Evolutionary conservation across 1,139 yeast species (phyloP).

Genomic region (Taphrina populina): DNA sequence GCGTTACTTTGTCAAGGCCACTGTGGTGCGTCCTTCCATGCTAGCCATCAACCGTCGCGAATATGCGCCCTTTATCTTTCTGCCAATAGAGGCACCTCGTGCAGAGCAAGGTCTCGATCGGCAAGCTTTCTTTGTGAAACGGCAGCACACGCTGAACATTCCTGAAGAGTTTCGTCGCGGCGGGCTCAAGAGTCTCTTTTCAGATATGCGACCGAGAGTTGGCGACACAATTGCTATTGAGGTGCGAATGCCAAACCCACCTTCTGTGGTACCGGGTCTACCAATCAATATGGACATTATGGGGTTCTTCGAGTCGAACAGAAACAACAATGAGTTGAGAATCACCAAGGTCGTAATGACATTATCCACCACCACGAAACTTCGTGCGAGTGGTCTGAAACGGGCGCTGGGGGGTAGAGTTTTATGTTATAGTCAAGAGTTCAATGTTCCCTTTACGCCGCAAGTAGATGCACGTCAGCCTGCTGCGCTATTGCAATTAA

Average conservation of each 20-base stretch:
- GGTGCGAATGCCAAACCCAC: conserved; percentile 30
- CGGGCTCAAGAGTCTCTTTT: conserved; percentile 12
- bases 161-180: conserved; percentile 21
- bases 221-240: conserved; percentile 30
- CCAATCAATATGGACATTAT: conserved; percentile 22
- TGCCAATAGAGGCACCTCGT: conserved; percentile 53
- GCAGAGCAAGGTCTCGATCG: conserved; percentile 5
- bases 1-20: conserved; percentile 53
- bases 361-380: conserved; percentile 18
- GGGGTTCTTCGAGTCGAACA: conserved; percentile 14
- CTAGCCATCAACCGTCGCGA: conserved; percentile 55
- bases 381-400: conserved; percentile 18
- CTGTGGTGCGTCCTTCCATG: conserved; percentile 58
- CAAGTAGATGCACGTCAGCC: conserved; percentile 1
- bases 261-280: conserved; percentile 17
- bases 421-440: conserved; percentile 7
- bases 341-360: conserved; percentile 17
- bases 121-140: conserved; percentile 23
- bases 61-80: conserved; percentile 54
- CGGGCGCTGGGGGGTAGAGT: conserved; percentile 11
- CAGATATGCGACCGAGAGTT: not conserved
- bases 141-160: conserved; percentile 18
- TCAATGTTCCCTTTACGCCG: conserved; percentile 18
- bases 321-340: conserved; percentile 4
- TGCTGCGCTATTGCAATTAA: conserved; percentile 9